A percentile compares a stretch with the other conserved stretches of the same genome.
Conservation (phyloP, 192 early-diverging fungal genomes). For the Gorgonomyces haynaldii region DNA sequence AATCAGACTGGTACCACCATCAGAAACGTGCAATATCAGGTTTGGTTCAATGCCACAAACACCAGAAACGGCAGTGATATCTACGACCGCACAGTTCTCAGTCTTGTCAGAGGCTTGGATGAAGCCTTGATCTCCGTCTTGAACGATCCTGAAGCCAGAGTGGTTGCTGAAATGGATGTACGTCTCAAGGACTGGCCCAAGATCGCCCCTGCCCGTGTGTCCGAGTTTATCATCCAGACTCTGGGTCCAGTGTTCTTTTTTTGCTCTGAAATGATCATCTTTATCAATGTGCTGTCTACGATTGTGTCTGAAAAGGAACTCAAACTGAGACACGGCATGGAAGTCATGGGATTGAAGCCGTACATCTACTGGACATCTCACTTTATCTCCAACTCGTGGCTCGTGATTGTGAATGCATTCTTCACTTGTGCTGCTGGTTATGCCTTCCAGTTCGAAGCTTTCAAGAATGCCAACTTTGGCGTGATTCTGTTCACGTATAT, state of each 20-base stretch:
- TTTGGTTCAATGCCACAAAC: conserved; percentile 59
- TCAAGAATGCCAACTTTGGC: conserved; percentile 38
- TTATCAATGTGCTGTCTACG: conserved; percentile 51
- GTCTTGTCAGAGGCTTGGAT: conserved; percentile 51
- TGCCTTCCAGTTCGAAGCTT: conserved; percentile 48
- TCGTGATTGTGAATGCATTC: conserved; percentile 45
- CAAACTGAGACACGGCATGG: conserved; percentile 56
- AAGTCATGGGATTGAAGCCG: conserved; percentile 54
- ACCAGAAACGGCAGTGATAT: conserved; percentile 50
- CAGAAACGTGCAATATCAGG: conserved; percentile 55
- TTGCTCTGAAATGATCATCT: conserved; percentile 45
- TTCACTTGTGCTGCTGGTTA: conserved; percentile 48
- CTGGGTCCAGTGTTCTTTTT: conserved; percentile 45
- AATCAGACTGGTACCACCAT: conserved; percentile 12
- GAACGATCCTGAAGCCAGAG: conserved; percentile 11
- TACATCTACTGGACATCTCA: conserved; percentile 47
- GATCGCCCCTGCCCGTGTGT: conserved; percentile 38
- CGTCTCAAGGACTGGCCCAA: conserved; percentile 55
- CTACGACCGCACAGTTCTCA: conserved; percentile 45
- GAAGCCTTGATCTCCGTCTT: conserved; percentile 43
- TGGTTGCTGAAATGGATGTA: conserved; percentile 23
- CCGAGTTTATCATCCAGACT: conserved; percentile 46
- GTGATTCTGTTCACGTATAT: conserved; percentile 54
- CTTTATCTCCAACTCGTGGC: conserved; percentile 43
- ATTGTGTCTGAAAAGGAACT: conserved; percentile 64